These are phyloP conservation scores for Cercospora sp. DNA, from an alignment of 2,329 filamentous ascomycete species.

Conservation along the genomic window DNA sequence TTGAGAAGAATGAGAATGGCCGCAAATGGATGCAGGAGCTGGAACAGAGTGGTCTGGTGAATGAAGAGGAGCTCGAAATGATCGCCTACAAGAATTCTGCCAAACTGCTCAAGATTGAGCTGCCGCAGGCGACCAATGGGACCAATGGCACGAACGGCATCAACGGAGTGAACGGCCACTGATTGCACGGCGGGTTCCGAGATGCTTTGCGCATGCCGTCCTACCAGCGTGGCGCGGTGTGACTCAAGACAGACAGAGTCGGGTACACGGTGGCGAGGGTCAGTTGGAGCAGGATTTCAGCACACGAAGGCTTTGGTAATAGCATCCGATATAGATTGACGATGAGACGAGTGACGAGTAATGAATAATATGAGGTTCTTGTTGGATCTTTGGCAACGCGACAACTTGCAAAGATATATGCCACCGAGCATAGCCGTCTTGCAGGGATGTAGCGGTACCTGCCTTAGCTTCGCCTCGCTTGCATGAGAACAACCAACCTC, in stretches of 20 bases:
- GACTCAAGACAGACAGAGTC: background rate
- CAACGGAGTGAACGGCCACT: slow-evolving; percentile 3
- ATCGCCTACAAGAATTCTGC: slow-evolving; percentile 57
- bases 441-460: slow-evolving; percentile 9
- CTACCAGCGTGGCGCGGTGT: background rate
- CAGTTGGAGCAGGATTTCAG: background rate
- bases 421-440: background rate
- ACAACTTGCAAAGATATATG: background rate
- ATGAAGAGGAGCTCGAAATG: slow-evolving; percentile 50
- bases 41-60: slow-evolving; percentile 53
- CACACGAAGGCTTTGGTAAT: background rate
- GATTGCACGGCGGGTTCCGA: background rate
- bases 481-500: slow-evolving; percentile 8
- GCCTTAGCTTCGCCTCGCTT: slow-evolving; percentile 7
- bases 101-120: slow-evolving; percentile 45
- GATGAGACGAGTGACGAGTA: slow-evolving; percentile 6
- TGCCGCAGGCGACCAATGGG: slow-evolving; percentile 24
- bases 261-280: background rate
- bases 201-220: background rate
- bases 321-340: background rate
- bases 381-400: too few species aligned
- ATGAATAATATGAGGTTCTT: background rate
- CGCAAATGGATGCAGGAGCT: slow-evolving; percentile 54
- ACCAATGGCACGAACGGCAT: slow-evolving; percentile 4
- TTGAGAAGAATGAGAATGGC: slow-evolving; percentile 54